Evolutionary conservation across 2,329 filamentous ascomycete genomes (phyloP), one percentile per base, ranked within the genome.

Genomic region (Trichoderma koningii): DNA sequence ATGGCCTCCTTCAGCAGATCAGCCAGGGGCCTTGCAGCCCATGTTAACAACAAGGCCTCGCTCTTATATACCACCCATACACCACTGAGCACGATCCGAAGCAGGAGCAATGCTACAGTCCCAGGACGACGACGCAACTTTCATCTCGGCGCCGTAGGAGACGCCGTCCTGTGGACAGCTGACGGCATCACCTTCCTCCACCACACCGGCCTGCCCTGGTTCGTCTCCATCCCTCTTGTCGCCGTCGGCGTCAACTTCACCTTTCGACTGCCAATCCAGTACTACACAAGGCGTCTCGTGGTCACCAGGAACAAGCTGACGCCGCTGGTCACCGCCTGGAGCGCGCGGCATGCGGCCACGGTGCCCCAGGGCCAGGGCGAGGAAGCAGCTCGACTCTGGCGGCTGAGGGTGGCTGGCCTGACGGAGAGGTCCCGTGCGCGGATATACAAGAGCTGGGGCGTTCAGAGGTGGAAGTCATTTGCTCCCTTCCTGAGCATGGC

Each of bases 201-300:
- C 70, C 64, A 70, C 55, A 76, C 77, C 26, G 78, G 79, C 44
- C 71, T 82, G 1, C 83, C 84, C 1, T 87, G 85, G 85, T 85
- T 77, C 68, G 68, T 85, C 38, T 77, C 80, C 30, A 83, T 87
- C 53, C 83, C 85, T 5, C 75, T 83, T n/a, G 74, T 83, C 15
- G 82, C 83, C 7, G 66, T 85, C 2, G 72, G 75, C 52, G 73
- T 85, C 70, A 82, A 78, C 72, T 69, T 79, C 45, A 64, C 78
- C 55, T 70, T 82, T 66, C 78, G 84, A 15, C 71, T 85, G 5
- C 85, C 85, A 6, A 74, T 82, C 7, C 77, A 76, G 42, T 68
- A 78, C 64, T 81, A 85, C 70, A 77, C 70, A 50, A 70, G 74
- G 59, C 57, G 71, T 26, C 73, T 78, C 14, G 69, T 75, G 7